A percentile compares a stretch with the other conserved stretches of the same genome.
These are phyloP conservation scores for Helianthus annuus DNA, from an alignment of 129 eudicot genomes.

Conservation along the genomic window DNA sequence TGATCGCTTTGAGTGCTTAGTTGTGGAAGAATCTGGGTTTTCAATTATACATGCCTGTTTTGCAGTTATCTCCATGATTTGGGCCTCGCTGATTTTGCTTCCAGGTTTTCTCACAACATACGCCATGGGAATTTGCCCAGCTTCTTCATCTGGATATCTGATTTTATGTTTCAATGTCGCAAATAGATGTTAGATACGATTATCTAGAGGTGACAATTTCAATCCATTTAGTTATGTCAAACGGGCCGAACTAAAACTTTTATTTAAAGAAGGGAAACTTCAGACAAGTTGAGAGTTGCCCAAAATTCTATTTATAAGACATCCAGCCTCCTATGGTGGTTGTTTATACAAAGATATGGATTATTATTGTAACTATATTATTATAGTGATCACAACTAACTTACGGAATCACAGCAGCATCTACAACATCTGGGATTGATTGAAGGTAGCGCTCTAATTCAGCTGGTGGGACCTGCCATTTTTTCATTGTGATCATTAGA, in stretches of 20 bases:
- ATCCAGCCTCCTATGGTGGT: too few species aligned
- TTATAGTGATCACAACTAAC: conserved; percentile 15
- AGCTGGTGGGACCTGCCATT: conserved; percentile 87
- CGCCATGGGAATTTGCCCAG: conserved; percentile 96
- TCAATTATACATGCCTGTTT: conserved; percentile 68
- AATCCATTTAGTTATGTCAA: background rate
- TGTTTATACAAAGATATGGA: background rate
- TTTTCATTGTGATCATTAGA: conserved; percentile 18
- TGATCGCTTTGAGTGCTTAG: too few species aligned
- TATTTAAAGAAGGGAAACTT: too few species aligned
- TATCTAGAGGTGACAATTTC: too few species aligned
- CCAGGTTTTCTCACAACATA: conserved; percentile 79
- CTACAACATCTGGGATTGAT: conserved; percentile 72
- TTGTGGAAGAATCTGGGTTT: too few species aligned
- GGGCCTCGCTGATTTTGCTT: conserved; percentile 55
- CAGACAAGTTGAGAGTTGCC: background rate
- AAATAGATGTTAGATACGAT: conserved; percentile 14
- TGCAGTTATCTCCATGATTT: conserved; percentile 80
- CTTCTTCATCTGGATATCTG: conserved; percentile 89
- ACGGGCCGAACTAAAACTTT: background rate
- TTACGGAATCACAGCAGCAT: conserved; percentile 96
- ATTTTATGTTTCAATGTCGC: conserved; percentile 12
- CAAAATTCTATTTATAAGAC: background rate
- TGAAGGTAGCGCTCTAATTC: conserved; percentile 81
- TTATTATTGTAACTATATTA: background rate